Base-by-base conservation (phyloP, 2,329 filamentous ascomycete species). In the Aspergillus neoniger region DNA sequence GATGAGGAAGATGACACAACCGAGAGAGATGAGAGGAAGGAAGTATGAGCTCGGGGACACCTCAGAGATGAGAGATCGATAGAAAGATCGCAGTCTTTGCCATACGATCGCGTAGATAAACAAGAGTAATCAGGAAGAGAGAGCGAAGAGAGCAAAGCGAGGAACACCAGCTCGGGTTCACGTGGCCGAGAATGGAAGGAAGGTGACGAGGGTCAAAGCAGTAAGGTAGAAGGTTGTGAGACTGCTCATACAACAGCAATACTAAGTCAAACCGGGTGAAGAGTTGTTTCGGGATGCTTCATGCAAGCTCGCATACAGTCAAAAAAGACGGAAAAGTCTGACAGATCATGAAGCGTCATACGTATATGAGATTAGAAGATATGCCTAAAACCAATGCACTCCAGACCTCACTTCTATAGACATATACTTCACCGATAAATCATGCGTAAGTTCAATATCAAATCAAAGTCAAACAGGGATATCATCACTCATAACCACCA, bases 401-500 rank as follows among this genome's bases (percentile, higher is more conserved):
- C 56, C 56, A 57, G 47, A 52, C 41, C 43, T 54, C 21, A 39
- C 52, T 36, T 55, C 59, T 58, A 61, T 58, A 55, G 58, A 39
- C 52, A 58, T 23, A 36, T 36, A 57, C 7, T 47, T 23, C 41
- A 47, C 47, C 47, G 14, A 21, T 36, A 58, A 51, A 57, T 50
- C n/a, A 56, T 47, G 53, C 56, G 32, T 47, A 51, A 50, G 47
- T 36, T 12, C 41, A 50, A 55, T 14, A 36, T 38, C 36, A 41
- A 38, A 23, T 21, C 12, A 48, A 28, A 51, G 56, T 58, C 21
- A 61, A 51, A 65, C 69, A 66, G 59, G 64, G 66, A 69, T 70
- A 70, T 73, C 71, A 70, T 73, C 68, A 73, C 61, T 73, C 71
- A 66, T 73, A 63, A 71, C 63, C 65, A 68, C 62, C 61, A 63